Evolutionary conservation across 306 rosid genomes (phyloP).

Genomic region (Inga laurina): DNA sequence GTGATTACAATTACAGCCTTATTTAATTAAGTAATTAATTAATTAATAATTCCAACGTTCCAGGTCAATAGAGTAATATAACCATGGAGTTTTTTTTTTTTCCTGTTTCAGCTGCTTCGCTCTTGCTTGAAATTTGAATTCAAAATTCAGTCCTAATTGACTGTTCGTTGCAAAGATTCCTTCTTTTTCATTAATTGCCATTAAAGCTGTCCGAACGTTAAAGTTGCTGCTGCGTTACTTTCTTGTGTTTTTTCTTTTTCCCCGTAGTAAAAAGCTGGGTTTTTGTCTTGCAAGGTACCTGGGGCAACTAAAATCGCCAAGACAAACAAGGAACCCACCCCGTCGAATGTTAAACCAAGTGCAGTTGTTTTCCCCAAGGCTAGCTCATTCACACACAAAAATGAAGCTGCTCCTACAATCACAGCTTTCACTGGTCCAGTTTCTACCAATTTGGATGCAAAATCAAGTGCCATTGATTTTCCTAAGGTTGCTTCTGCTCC

Average conservation of each 20-base stretch:
- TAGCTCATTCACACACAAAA: constrained; percentile 35
- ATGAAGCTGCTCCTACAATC: constrained; percentile 30
- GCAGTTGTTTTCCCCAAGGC: constrained; percentile 38
- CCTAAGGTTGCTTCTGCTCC: constrained; percentile 42
- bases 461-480: constrained; percentile 41
- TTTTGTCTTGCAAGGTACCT: constrained; percentile 53
- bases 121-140: constrained; percentile 3
- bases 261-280: constrained; percentile 8
- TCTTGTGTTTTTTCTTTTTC: not conserved
- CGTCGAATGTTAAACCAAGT: constrained; percentile 47
- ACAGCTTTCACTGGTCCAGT: constrained; percentile 31
- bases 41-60: not conserved
- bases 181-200: not conserved
- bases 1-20: not conserved
- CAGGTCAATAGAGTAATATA: not conserved
- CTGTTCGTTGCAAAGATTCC: not conserved
- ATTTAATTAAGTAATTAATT: not conserved
- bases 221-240: constrained; percentile 7
- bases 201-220: not conserved
- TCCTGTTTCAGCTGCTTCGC: not conserved
- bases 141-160: not conserved
- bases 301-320: constrained; percentile 60
- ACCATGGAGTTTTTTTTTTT: not conserved
- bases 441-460: constrained; percentile 45
- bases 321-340: constrained; percentile 58